Percentiles rank a stretch among this genome's conserved stretches.
These are phyloP conservation scores for Cystobasidium pallidum DNA, from an alignment of 1,284 basidiomycete genomes.

Conservation along the genomic window DNA sequence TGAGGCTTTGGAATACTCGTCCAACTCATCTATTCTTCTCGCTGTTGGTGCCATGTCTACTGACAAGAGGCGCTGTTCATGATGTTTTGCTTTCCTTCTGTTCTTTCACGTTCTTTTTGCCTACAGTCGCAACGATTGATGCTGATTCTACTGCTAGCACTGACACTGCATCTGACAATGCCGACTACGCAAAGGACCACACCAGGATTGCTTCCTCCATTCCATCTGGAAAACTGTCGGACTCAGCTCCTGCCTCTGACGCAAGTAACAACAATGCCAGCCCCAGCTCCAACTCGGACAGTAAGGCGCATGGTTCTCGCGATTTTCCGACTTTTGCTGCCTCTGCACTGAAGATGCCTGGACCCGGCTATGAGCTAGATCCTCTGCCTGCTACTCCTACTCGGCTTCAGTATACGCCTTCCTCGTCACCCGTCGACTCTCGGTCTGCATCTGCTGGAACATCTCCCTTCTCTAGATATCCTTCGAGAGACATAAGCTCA, in stretches of 20 bases:
- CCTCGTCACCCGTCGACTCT: background rate
- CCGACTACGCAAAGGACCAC: background rate
- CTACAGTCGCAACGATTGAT: background rate
- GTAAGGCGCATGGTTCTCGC: background rate
- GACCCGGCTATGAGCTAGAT: slow-evolving; percentile 12
- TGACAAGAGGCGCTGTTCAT: background rate
- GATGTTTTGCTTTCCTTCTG: background rate
- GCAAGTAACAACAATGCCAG: background rate
- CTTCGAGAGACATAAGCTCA: slow-evolving; percentile 5
- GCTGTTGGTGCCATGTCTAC: no score
- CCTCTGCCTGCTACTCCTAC: slow-evolving; percentile 25
- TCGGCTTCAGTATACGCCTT: background rate
- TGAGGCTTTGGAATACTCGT: no score
- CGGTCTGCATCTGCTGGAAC: background rate
- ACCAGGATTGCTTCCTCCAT: background rate
- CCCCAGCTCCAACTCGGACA: background rate
- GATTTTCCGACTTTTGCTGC: slow-evolving; percentile 1
- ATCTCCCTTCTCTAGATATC: background rate
- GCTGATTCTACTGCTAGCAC: slow-evolving; percentile 12
- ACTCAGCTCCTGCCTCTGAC: background rate
- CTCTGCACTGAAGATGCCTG: slow-evolving; percentile 12
- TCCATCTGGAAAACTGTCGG: background rate
- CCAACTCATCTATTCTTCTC: no score
- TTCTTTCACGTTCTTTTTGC: background rate
- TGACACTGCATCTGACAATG: background rate